phyloP scores from a whole-genome alignment of 495 filamentous ascomycete genomes.

The Terfezia boudieri region DNA sequence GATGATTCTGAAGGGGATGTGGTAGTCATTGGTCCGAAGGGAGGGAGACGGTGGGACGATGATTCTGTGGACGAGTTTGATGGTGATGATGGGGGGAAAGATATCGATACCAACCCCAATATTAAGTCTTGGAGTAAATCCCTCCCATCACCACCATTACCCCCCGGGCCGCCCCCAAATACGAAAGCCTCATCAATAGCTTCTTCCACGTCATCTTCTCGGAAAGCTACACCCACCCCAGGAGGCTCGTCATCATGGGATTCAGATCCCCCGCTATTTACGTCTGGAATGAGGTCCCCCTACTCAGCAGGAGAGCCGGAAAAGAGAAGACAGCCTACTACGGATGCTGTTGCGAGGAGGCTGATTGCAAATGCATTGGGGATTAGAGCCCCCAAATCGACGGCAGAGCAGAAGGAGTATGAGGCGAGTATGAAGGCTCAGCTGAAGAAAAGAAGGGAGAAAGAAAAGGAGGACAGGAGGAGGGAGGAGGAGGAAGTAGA shows the following conservation, averaged over 20 bases:
- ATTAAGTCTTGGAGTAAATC: no score
- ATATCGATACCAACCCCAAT: no score
- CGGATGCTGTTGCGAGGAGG: conserved; percentile 68
- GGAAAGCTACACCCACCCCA: conserved; percentile 16
- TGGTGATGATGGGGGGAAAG: conserved; percentile 1
- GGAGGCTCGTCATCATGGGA: no score
- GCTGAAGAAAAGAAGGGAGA: conserved; percentile 48
- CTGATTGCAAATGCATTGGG: conserved; percentile 82
- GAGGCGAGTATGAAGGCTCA: conserved; percentile 65
- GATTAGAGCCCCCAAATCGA: conserved; percentile 45
- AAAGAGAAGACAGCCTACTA: conserved; percentile 37
- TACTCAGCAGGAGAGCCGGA: conserved; percentile 3
- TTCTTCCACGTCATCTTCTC: conserved; percentile 33
- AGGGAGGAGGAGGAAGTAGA: conserved; percentile 36
- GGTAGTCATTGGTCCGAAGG: not conserved
- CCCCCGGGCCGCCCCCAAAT: conserved; percentile 22
- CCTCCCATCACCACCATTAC: conserved; percentile 15
- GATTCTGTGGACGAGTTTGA: not conserved
- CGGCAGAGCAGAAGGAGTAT: conserved; percentile 74
- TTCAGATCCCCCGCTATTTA: conserved; percentile 1
- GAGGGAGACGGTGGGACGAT: not conserved
- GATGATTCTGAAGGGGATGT: conserved; percentile 24
- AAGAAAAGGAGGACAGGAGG: conserved; percentile 30
- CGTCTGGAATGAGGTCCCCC: conserved; percentile 14
- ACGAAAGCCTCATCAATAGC: conserved; percentile 36